Base-by-base conservation (phyloP, 768 basidiomycete species). In the Boletales sp. region DNA sequence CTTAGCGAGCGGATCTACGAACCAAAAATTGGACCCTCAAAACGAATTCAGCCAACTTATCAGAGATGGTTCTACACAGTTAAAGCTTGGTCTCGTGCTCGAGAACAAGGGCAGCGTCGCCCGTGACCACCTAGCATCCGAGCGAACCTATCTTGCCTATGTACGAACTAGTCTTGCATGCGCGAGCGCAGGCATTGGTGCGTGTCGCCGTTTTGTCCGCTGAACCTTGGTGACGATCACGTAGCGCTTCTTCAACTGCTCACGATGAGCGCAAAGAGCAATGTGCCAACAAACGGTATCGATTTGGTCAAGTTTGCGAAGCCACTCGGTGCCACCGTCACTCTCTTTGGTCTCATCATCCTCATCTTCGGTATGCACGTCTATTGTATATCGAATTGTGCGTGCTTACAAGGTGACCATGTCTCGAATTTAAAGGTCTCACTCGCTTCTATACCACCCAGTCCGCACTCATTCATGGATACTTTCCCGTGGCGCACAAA, bases 71-170 rank as follows among this genome's bases (percentile, higher is more conserved):
- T 47, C 45, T 0, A 40, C 48, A 12, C 48, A 59, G 6, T 30
- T 57, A 5, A 59, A 45, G 35, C 58, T 68, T 57, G 54, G 61
- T 17, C 57, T 76, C 48, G 62, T 69, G 2, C 66, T 84, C 30
- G 74, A 82, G 59, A 84, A 84, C 60, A 73, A 74, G 18, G 83
- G 83, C 9, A 83, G 77, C 54, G 80, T 82, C 3, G 83, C 83
- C 8, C 74, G 83, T 10, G 83, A 85, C 55, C 83, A 85, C 56
- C 69, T 84, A 1, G 83, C 83, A 2, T 79, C 75, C 14, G 83
- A 84, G 56, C 69, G 83, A 41, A 84, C 83, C 2, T 84, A 81
- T 57, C 66, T 85, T 34, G 81, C 83, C 12, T 85, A 84, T 54
- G 69, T 82, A 43, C 73, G 83, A n/a, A 85, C 83, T 3, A 83